These are phyloP conservation scores for Warburgia ugandensis DNA, from an alignment of 164 flowering plant species.

Conservation along the genomic window DNA sequence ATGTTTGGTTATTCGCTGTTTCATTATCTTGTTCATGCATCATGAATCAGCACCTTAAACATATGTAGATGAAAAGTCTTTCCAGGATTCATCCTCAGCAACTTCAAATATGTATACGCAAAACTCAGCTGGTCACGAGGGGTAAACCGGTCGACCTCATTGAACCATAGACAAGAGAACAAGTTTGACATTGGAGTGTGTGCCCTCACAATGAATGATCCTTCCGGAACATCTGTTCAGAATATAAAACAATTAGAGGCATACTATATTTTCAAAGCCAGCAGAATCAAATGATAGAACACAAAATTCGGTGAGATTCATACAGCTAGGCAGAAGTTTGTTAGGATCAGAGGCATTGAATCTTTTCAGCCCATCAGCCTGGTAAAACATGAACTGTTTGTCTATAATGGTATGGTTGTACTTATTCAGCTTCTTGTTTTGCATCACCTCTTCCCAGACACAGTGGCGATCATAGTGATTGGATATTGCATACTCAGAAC, in stretches of 20 bases:
- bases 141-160: constrained; percentile 93
- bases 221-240: constrained; percentile 95
- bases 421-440: constrained; percentile 87
- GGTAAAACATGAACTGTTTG: constrained; percentile 79
- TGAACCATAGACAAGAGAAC: constrained; percentile 99
- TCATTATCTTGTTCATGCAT: neutral
- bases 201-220: constrained; percentile 89
- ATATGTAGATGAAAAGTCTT: constrained; percentile 77
- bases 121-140: constrained; percentile 98
- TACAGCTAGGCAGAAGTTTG: constrained; percentile 91
- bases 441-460: constrained; percentile 93
- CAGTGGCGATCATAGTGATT: constrained; percentile 97
- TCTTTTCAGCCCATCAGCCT: constrained; percentile 79
- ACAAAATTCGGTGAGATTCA: constrained; percentile 13
- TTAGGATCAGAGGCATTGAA: constrained; percentile 75
- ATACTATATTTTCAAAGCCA: neutral
- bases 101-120: constrained; percentile 78
- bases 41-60: constrained; percentile 71
- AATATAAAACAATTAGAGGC: neutral
- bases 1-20: too few species aligned
- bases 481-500: constrained; percentile 83
- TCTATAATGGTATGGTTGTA: constrained; percentile 88
- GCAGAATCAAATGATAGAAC: neutral
- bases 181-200: constrained; percentile 99
- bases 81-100: constrained; percentile 72